These are phyloP conservation scores for Tubosaeta sp. DNA, from an alignment of 768 basidiomycete species.

Conservation along the genomic window DNA sequence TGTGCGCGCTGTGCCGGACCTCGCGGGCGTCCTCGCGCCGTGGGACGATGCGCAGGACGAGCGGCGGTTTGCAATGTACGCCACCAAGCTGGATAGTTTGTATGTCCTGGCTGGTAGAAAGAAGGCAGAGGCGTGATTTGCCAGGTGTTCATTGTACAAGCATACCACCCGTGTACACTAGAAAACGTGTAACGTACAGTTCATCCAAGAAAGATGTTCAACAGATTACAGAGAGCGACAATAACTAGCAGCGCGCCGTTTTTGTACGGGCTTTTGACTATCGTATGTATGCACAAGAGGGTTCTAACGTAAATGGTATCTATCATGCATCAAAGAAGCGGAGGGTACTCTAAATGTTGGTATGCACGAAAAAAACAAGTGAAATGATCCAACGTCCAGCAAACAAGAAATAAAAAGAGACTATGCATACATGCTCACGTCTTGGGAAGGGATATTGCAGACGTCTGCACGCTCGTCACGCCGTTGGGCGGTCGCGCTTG, in stretches of 20 bases:
- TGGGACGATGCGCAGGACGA: conserved; percentile 29
- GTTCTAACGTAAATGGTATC: conserved; percentile 13
- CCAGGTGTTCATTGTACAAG: no score
- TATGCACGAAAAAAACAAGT: conserved; percentile 3
- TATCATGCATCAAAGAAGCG: conserved; percentile 4
- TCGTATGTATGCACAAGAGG: conserved; percentile 13
- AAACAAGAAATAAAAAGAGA: not conserved
- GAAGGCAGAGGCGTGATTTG: not conserved
- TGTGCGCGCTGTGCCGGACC: conserved; percentile 6
- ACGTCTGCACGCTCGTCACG: conserved; percentile 21
- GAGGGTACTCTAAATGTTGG: conserved; percentile 13
- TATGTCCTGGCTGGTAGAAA: conserved; percentile 10
- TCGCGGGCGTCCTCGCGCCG: conserved; percentile 15
- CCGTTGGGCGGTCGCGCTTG: conserved; percentile 34
- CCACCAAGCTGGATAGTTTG: conserved; percentile 26
- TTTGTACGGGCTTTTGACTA: not conserved
- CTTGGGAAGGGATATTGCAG: conserved; percentile 29
- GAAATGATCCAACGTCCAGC: not conserved
- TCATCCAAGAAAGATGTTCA: not conserved
- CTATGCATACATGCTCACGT: conserved; percentile 6
- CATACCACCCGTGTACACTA: no score
- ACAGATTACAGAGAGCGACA: not conserved
- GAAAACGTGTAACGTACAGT: no score
- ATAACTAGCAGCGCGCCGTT: not conserved
- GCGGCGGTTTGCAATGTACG: conserved; percentile 25